phyloP scores from a whole-genome alignment of 495 filamentous ascomycete genomes.

The Penicillium bovifimosum region DNA sequence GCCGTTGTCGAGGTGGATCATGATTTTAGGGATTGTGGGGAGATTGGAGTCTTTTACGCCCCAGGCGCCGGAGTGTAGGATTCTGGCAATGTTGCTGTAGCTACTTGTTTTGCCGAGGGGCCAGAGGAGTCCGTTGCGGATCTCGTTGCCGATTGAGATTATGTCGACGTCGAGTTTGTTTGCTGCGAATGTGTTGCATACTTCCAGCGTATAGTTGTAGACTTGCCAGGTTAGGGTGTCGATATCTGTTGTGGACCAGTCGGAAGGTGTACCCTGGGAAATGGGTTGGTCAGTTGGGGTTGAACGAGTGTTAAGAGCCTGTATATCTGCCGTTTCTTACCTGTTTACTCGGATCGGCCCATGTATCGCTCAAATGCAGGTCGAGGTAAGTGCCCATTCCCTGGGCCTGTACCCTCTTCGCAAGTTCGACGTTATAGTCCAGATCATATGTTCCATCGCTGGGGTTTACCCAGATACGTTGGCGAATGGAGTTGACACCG shows the following conservation, averaged over 20 bases:
- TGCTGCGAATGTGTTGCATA: slow-evolving; percentile 53
- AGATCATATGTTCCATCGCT: slow-evolving; percentile 59
- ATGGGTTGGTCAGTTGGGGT: background rate
- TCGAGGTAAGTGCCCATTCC: slow-evolving; percentile 63
- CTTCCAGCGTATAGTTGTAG: slow-evolving; percentile 60
- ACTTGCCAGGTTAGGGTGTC: slow-evolving; percentile 54
- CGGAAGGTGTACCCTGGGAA: slow-evolving; percentile 46
- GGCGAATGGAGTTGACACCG: slow-evolving; percentile 66
- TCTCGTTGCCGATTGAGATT: slow-evolving; percentile 67
- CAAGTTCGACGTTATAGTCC: slow-evolving; percentile 64
- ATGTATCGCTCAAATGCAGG: slow-evolving; percentile 67
- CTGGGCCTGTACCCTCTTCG: slow-evolving; percentile 55
- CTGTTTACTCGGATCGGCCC: slow-evolving; percentile 45
- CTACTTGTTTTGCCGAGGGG: slow-evolving; percentile 50
- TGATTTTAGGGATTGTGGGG: slow-evolving; percentile 51
- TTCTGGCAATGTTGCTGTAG: slow-evolving; percentile 52
- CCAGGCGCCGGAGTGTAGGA: slow-evolving; percentile 57
- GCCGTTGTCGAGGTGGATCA: slow-evolving; percentile 67
- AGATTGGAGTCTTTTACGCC: slow-evolving; percentile 58
- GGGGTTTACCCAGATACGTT: slow-evolving; percentile 70
- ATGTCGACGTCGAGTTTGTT: slow-evolving; percentile 52
- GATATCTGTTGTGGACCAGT: slow-evolving; percentile 54
- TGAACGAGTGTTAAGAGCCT: too few relatives aligned
- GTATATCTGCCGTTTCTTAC: slow-evolving; percentile 13
- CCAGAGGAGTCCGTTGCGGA: slow-evolving; percentile 58